These are phyloP conservation scores for Aspergillus viridinutans DNA, from an alignment of 2,329 filamentous ascomycete species.

Conservation along the genomic window DNA sequence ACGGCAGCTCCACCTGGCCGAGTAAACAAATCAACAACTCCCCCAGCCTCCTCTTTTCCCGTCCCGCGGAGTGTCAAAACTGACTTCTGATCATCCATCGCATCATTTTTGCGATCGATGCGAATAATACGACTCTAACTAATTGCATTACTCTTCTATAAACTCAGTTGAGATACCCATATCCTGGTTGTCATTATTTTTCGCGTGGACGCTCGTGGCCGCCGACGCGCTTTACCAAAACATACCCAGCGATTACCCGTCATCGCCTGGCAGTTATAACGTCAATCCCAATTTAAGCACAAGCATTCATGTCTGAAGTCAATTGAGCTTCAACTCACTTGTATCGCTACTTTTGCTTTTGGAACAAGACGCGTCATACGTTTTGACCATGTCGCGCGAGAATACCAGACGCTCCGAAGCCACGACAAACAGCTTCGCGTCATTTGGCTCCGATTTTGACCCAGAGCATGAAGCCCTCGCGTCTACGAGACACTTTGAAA, in stretches of 20 bases:
- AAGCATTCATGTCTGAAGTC: neutral
- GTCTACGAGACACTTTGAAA: conserved; percentile 35
- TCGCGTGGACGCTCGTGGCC: neutral
- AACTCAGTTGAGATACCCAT: neutral
- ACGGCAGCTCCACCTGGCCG: conserved; percentile 7
- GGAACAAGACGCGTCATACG: conserved; percentile 2
- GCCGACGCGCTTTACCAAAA: neutral
- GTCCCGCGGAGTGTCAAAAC: neutral
- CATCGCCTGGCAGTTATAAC: neutral
- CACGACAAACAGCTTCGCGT: conserved; percentile 27
- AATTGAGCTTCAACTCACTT: neutral
- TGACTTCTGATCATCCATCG: neutral
- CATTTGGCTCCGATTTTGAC: conserved; percentile 38
- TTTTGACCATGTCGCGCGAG: conserved; percentile 18
- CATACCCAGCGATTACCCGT: neutral
- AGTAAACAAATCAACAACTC: conserved; percentile 16
- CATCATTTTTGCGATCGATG: neutral
- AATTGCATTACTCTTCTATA: neutral
- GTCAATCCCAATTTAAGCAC: neutral
- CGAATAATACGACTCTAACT: neutral
- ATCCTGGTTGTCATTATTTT: neutral
- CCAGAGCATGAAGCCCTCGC: conserved; percentile 41
- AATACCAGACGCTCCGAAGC: conserved; percentile 1
- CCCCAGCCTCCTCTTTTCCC: conserved; percentile 19
- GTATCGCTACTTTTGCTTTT: neutral